Conservation (phyloP, 139 green algal genomes). For the Chlorella sp. region DNA sequence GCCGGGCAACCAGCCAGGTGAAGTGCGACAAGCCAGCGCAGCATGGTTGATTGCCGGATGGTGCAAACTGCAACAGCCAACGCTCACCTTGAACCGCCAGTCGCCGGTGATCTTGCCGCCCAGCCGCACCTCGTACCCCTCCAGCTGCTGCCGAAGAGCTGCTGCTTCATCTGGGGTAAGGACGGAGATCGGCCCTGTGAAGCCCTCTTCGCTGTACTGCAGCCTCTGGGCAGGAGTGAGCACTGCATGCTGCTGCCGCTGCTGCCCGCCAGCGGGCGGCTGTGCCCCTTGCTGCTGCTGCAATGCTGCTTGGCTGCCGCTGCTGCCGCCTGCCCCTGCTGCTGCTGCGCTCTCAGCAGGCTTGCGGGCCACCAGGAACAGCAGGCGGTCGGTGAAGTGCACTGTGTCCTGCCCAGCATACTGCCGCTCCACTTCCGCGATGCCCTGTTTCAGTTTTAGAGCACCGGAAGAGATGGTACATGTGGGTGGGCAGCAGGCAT, state of each 20-base stretch:
- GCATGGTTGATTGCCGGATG: no score
- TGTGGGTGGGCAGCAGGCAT: no score
- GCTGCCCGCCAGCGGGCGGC: background rate
- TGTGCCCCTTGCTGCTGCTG: background rate
- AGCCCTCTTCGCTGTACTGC: background rate
- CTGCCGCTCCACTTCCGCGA: constrained; percentile 18
- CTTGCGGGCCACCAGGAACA: constrained; percentile 33
- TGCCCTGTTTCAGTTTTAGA: background rate
- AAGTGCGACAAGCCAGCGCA: no score
- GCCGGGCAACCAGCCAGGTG: no score
- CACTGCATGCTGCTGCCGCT: background rate
- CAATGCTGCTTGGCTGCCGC: background rate
- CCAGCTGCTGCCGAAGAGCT: background rate
- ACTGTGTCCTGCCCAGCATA: constrained; percentile 25
- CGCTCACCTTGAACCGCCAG: constrained; percentile 27
- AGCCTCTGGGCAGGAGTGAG: background rate
- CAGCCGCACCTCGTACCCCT: background rate
- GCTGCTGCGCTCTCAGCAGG: background rate
- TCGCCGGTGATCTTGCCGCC: constrained; percentile 9
- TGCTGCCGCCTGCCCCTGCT: background rate
- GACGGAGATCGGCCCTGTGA: background rate
- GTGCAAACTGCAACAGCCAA: no score
- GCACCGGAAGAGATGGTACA: no score
- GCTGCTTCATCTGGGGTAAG: constrained; percentile 1
- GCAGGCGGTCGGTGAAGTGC: constrained; percentile 30